A percentile compares a stretch with the other conserved stretches of the same genome.
These are phyloP conservation scores for Lentinula raphanica DNA, from an alignment of 768 basidiomycete genomes.

Conservation along the genomic window DNA sequence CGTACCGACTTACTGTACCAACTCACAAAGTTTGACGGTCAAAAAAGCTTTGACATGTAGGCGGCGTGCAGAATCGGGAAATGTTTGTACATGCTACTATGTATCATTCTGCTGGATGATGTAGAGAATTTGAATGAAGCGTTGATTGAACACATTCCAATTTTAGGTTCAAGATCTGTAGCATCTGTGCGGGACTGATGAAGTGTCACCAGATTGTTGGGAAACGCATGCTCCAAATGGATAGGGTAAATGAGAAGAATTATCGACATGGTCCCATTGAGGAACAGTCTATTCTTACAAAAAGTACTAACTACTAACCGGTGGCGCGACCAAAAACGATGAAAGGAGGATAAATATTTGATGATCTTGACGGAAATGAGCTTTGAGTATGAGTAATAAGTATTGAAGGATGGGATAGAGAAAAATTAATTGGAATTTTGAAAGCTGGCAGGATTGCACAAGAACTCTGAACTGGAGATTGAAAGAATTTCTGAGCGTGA, in stretches of 20 bases:
- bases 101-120: slow-evolving; percentile 3
- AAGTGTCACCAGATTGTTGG: not conserved
- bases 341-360: not conserved
- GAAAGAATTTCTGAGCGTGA: not conserved
- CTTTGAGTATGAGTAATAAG: not conserved
- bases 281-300: not conserved
- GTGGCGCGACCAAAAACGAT: not conserved
- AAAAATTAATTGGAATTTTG: not conserved
- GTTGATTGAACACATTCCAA: slow-evolving; percentile 16
- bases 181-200: slow-evolving; percentile 12
- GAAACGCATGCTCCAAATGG: not conserved
- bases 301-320: not conserved
- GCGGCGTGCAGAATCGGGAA: slow-evolving; percentile 4
- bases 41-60: not conserved
- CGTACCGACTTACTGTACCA: not conserved
- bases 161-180: slow-evolving; percentile 27
- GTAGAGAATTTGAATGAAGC: slow-evolving; percentile 22
- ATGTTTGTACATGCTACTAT: not conserved
- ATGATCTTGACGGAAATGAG: not conserved
- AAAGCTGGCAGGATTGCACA: not conserved
- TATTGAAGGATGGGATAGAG: not conserved
- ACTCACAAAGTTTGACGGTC: not conserved
- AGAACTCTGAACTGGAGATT: not conserved
- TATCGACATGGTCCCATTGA: not conserved
- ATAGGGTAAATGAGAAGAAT: not conserved